Conservation (phyloP, 192 early-diverging fungal species). For the Gigaspora rosea region DNA sequence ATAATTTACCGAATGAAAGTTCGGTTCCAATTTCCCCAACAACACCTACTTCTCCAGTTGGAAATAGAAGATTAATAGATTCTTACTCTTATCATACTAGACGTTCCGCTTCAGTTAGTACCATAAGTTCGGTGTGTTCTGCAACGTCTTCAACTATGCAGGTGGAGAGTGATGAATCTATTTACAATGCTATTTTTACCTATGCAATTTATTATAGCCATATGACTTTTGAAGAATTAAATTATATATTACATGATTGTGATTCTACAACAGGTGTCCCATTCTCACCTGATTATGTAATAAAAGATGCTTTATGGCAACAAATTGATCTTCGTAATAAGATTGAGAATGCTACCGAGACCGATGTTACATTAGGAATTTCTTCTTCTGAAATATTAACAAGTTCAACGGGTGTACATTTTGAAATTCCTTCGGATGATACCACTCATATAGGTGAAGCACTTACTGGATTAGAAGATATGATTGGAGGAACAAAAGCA, state of each 20-base stretch:
- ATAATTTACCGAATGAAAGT: neutral
- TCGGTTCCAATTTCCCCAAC: constrained; percentile 21
- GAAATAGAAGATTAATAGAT: neutral
- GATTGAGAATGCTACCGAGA: constrained; percentile 44
- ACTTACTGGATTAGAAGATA: constrained; percentile 28
- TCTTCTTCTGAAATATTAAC: constrained; percentile 29
- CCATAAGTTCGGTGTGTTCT: constrained; percentile 2
- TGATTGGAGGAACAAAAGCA: constrained; percentile 31
- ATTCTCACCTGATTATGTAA: constrained; percentile 38
- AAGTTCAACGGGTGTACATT: constrained; percentile 20
- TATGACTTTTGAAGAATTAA: constrained; percentile 56
- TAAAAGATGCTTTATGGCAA: constrained; percentile 56
- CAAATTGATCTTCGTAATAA: constrained; percentile 50
- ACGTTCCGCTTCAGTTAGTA: constrained; percentile 17
- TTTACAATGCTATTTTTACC: constrained; percentile 42
- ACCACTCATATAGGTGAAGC: constrained; percentile 31
- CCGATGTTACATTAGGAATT: constrained; percentile 34
- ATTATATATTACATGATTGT: constrained; percentile 41
- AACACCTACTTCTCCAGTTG: constrained; percentile 1
- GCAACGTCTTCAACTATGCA: constrained; percentile 2
- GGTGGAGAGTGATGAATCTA: constrained; percentile 23
- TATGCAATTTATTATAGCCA: constrained; percentile 54
- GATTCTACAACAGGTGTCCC: constrained; percentile 40
- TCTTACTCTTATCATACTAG: constrained; percentile 26
- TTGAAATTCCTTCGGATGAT: constrained; percentile 31